phyloP scores from a whole-genome alignment of 2,329 filamentous ascomycete species.

The Cercospora canescens region DNA sequence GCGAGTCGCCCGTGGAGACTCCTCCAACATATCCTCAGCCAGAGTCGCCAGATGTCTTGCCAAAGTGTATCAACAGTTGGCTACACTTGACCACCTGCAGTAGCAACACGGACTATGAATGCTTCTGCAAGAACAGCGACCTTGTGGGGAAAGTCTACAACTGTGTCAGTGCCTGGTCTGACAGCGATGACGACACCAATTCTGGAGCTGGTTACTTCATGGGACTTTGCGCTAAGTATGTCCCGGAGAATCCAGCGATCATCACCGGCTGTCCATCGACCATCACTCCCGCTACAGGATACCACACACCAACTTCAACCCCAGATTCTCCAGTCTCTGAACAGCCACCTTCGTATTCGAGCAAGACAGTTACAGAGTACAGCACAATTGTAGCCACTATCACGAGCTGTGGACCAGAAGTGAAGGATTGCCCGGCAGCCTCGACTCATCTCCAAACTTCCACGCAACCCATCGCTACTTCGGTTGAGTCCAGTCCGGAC shows the following conservation, averaged over 20 bases:
- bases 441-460: slow-evolving; percentile 17
- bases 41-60: slow-evolving; percentile 69
- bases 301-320: slow-evolving; percentile 17
- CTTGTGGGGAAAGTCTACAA: slow-evolving; percentile 79
- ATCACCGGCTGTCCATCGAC: slow-evolving; percentile 69
- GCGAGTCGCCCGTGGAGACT: slow-evolving; percentile 40
- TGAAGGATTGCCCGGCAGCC: slow-evolving; percentile 39
- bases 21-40: slow-evolving; percentile 24
- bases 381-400: slow-evolving; percentile 38
- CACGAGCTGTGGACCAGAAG: slow-evolving; percentile 40
- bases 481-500: slow-evolving; percentile 15
- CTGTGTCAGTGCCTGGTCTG: slow-evolving; percentile 78
- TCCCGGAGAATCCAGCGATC: slow-evolving; percentile 78
- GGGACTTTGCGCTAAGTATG: slow-evolving; percentile 80
- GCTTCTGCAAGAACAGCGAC: slow-evolving; percentile 79
- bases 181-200: slow-evolving; percentile 64
- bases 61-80: slow-evolving; percentile 92
- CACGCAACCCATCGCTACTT: slow-evolving; percentile 22
- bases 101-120: slow-evolving; percentile 77
- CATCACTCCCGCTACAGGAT: slow-evolving; percentile 50
- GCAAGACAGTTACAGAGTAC: slow-evolving; percentile 27
- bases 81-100: slow-evolving; percentile 71
- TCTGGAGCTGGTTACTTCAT: slow-evolving; percentile 80
- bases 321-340: slow-evolving; percentile 13
- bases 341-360: slow-evolving; percentile 2